phyloP scores from a whole-genome alignment of 257 asterid genomes.

The Salvia splendens region DNA sequence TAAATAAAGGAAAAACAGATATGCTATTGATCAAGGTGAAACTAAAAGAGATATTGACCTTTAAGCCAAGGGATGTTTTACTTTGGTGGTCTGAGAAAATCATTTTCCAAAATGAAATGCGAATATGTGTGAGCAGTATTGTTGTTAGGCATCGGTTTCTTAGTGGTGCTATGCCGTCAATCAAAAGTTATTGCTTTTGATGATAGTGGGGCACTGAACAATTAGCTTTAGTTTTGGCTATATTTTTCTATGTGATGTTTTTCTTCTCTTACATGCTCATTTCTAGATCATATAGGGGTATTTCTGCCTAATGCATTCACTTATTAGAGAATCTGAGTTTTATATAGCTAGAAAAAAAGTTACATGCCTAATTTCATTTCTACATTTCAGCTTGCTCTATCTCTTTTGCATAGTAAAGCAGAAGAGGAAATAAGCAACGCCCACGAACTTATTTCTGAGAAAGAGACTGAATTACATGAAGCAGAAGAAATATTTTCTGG shows the following conservation, averaged over 20 bases:
- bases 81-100: background rate
- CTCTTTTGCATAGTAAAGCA: constrained; percentile 67
- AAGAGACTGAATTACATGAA: constrained; percentile 65
- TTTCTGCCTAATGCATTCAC: constrained; percentile 21
- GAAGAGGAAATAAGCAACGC: constrained; percentile 69
- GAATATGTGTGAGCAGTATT: background rate
- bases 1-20: background rate
- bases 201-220: background rate
- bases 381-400: constrained; percentile 61
- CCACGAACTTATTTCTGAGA: constrained; percentile 60
- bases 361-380: constrained; percentile 33
- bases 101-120: background rate
- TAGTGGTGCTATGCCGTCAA: constrained; percentile 2
- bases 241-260: background rate
- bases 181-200: background rate
- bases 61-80: background rate
- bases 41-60: background rate
- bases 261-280: background rate
- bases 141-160: background rate
- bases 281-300: background rate
- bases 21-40: background rate
- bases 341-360: background rate
- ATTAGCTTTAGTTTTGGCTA: background rate
- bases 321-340: constrained; percentile 8
- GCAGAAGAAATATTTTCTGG: constrained; percentile 75